Evolutionary conservation across 768 basidiomycete genomes (phyloP), one percentile per base, ranked within the genome.

Genomic region (Boletus sp.): DNA sequence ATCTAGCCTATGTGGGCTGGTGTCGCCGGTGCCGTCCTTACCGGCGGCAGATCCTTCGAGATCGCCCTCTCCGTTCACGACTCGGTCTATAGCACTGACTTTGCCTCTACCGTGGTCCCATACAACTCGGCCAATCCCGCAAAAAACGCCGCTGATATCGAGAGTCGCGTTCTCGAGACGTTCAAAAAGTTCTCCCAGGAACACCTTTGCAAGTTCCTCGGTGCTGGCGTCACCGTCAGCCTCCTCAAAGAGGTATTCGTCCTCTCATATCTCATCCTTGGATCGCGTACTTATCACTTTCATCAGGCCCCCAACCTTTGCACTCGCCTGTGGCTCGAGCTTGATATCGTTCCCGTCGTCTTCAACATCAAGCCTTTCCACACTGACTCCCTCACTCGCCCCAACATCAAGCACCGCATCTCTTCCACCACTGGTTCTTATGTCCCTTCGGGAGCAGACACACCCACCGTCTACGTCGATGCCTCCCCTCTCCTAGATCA

Each of bases 1-100:
- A 42, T 64, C 39, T 67, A 92, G 90, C 88, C 90, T 20, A 91
- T 93, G 90, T 93, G 90, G 90, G 89, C 86, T 58, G 91, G 89
- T 64, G 78, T 92, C 49, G 86, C 89, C 4, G 89, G 88, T 40
- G 75, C 74, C 24, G 68, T 83, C 47, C 69, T 85, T 67, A 79
- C 84, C 67, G 82, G 83, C 66, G 82, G 80, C 54, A 80, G 79
- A 50, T 74, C 80, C 54, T 84, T 80, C 56, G 89, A 92, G 73
- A 74, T 93, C 67, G 86, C 89, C 40, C 78, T 92, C 67, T 89
- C 89, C 55, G 78, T 92, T 47, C 90, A 92, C 67, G 91, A 93
- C 70, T 90, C 87, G 15, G 89, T 92, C 68, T 93, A 93, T 71
- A 85, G 79, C 73, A 89, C 89, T 59, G 90, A 92, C 70, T 92